phyloP scores from a whole-genome alignment of 2,329 filamentous ascomycete genomes.

The Talaromyces marneffei region DNA sequence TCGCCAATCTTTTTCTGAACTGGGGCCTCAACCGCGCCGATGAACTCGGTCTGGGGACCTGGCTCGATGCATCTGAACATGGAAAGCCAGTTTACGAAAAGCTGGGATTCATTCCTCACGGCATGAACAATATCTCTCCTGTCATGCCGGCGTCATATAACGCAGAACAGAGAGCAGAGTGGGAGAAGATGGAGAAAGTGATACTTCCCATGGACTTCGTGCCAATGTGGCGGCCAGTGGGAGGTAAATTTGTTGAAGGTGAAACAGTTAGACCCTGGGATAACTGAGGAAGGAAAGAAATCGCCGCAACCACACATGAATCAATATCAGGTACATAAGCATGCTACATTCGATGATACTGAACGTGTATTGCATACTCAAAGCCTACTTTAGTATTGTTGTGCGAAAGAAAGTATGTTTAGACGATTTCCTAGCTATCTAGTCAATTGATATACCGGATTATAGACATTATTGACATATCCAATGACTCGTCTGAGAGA shows the following conservation, averaged over 20 bases:
- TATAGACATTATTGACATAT: neutral
- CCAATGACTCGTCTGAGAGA: neutral
- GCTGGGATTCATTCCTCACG: neutral
- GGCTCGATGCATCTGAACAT: conserved; percentile 4
- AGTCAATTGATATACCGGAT: neutral
- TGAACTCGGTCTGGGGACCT: neutral
- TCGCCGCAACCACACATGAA: neutral
- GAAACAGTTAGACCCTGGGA: conserved; percentile 3
- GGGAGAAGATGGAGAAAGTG: neutral
- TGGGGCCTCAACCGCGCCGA: conserved; percentile 5
- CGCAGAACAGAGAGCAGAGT: neutral
- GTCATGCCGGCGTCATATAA: neutral
- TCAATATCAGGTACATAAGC: neutral
- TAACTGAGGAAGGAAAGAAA: neutral
- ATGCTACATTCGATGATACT: neutral
- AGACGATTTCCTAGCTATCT: neutral
- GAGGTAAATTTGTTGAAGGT: conserved; percentile 8
- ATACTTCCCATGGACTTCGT: conserved; percentile 1
- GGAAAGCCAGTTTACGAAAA: conserved; percentile 1
- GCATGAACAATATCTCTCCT: neutral
- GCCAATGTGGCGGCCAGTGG: conserved; percentile 5
- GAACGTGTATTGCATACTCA: neutral
- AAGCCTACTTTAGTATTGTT: neutral
- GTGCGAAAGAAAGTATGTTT: neutral
- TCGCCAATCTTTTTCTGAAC: neutral